Conservation (phyloP, 768 basidiomycete genomes). For the Amanita jacksonii region DNA sequence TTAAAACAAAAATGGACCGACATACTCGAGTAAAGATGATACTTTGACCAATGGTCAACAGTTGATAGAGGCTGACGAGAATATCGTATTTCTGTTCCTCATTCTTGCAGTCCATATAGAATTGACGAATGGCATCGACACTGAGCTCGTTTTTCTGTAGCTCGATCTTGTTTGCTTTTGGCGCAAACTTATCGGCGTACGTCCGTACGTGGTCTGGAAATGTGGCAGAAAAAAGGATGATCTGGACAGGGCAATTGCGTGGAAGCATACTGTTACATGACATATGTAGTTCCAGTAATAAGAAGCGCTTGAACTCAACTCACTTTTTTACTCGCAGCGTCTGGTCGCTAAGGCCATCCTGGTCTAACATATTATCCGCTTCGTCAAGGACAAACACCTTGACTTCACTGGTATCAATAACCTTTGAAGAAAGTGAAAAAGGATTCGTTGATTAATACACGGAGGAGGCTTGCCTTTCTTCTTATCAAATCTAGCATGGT, state of each 20-base stretch:
- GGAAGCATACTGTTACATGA: constrained; percentile 44
- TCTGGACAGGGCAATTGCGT: constrained; percentile 50
- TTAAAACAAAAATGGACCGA: constrained; percentile 8
- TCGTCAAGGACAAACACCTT: constrained; percentile 96
- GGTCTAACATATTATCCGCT: constrained; percentile 98
- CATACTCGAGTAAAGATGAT: constrained; percentile 95
- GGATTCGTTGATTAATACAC: neutral
- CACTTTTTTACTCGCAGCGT: constrained; percentile 92
- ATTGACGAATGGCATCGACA: constrained; percentile 91
- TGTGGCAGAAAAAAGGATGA: constrained; percentile 96
- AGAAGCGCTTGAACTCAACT: constrained; percentile 14
- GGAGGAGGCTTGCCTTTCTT: constrained; percentile 32
- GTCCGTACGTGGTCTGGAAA: constrained; percentile 89
- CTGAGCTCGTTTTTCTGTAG: constrained; percentile 89
- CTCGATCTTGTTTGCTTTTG: constrained; percentile 92
- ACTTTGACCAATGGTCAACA: constrained; percentile 93
- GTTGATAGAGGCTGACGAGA: constrained; percentile 77
- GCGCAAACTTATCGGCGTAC: constrained; percentile 93
- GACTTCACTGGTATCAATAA: constrained; percentile 72
- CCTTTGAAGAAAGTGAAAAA: constrained; percentile 16
- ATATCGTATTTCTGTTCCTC: constrained; percentile 96
- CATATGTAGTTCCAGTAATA: neutral
- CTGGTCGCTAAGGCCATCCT: constrained; percentile 90
- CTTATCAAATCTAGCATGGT: constrained; percentile 86
- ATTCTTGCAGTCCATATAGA: constrained; percentile 92